Conservation (phyloP, 2,329 filamentous ascomycete genomes). For the Trichoderma sp. region DNA sequence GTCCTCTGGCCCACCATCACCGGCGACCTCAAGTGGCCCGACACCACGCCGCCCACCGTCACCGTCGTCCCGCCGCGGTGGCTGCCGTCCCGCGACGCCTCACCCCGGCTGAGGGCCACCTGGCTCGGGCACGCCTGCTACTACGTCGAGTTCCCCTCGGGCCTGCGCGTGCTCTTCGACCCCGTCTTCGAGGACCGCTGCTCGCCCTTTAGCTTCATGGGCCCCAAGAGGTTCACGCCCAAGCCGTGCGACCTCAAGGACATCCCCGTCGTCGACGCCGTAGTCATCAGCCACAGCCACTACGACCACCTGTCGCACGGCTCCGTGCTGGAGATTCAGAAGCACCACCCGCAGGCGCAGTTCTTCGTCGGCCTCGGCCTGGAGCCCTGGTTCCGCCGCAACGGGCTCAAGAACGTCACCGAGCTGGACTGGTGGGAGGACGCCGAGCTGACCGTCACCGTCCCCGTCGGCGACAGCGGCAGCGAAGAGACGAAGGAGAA, state of each 20-base stretch:
- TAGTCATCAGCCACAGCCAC: slow-evolving; percentile 85
- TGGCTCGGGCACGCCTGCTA: slow-evolving; percentile 97
- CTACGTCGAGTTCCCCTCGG: slow-evolving; percentile 84
- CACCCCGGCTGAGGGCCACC: slow-evolving; percentile 71
- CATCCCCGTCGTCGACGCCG: slow-evolving; percentile 74
- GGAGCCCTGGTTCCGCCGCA: slow-evolving; percentile 75
- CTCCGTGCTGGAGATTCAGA: slow-evolving; percentile 70
- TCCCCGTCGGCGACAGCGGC: slow-evolving; percentile 36
- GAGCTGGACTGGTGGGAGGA: slow-evolving; percentile 97
- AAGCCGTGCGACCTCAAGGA: slow-evolving; percentile 76
- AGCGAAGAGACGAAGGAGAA: slow-evolving; percentile 25
- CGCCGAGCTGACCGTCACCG: slow-evolving; percentile 65
- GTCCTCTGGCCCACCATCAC: slow-evolving; percentile 46
- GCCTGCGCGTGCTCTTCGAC: slow-evolving; percentile 87
- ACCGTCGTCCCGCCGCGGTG: slow-evolving; percentile 69
- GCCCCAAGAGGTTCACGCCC: slow-evolving; percentile 77
- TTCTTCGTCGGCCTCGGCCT: slow-evolving; percentile 88
- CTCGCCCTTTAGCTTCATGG: slow-evolving; percentile 70
- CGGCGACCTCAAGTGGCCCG: slow-evolving; percentile 52
- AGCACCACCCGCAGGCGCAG: slow-evolving; percentile 73
- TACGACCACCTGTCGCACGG: slow-evolving; percentile 88
- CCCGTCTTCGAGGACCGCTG: slow-evolving; percentile 91
- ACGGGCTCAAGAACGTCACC: slow-evolving; percentile 74
- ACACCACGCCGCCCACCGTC: slow-evolving; percentile 67
- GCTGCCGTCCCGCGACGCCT: slow-evolving; percentile 60